Evolutionary conservation across 2,329 filamentous ascomycete species (phyloP).

Genomic region (Xylariaceae sp.): DNA sequence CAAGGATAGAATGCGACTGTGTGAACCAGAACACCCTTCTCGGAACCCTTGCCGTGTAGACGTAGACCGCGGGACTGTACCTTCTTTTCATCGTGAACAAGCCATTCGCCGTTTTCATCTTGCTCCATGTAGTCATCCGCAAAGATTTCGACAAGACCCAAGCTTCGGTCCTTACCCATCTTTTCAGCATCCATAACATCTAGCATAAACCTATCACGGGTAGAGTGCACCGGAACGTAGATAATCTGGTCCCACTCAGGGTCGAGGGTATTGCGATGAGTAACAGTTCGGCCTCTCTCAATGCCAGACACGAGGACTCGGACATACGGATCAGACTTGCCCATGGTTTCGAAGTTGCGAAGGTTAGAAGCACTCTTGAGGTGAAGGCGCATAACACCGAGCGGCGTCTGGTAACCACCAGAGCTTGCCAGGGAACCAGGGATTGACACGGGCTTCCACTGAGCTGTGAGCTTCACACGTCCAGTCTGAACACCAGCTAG

Average conservation of each 20-base stretch:
- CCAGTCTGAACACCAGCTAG: slow-evolving; percentile 75
- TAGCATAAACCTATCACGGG: slow-evolving; percentile 75
- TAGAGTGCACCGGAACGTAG: slow-evolving; percentile 83
- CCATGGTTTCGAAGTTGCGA: slow-evolving; percentile 88
- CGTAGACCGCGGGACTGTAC: slow-evolving; percentile 62
- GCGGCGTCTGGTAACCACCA: slow-evolving; percentile 85
- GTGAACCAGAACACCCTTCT: slow-evolving; percentile 78
- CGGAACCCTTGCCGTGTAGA: slow-evolving; percentile 64
- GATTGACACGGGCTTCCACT: slow-evolving; percentile 93
- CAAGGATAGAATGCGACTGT: slow-evolving; percentile 87
- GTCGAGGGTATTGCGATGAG: slow-evolving; percentile 91
- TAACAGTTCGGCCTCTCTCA: slow-evolving; percentile 87
- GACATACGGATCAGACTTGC: slow-evolving; percentile 94
- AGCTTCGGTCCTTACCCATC: slow-evolving; percentile 80
- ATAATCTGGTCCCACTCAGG: slow-evolving; percentile 95
- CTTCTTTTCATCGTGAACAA: slow-evolving; percentile 71
- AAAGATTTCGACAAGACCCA: slow-evolving; percentile 74
- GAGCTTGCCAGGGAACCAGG: slow-evolving; percentile 71
- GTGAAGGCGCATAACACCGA: slow-evolving; percentile 92
- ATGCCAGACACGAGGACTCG: slow-evolving; percentile 85
- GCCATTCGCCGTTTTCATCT: slow-evolving; percentile 73
- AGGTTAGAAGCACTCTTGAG: slow-evolving; percentile 78
- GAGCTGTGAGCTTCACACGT: slow-evolving; percentile 80
- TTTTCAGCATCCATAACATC: slow-evolving; percentile 98
- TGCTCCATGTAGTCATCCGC: slow-evolving; percentile 75